Percentiles rank a stretch among this genome's conserved stretches.
These are phyloP conservation scores for Boeremia lycopersici DNA, from an alignment of 2,329 filamentous ascomycete genomes.

Conservation along the genomic window DNA sequence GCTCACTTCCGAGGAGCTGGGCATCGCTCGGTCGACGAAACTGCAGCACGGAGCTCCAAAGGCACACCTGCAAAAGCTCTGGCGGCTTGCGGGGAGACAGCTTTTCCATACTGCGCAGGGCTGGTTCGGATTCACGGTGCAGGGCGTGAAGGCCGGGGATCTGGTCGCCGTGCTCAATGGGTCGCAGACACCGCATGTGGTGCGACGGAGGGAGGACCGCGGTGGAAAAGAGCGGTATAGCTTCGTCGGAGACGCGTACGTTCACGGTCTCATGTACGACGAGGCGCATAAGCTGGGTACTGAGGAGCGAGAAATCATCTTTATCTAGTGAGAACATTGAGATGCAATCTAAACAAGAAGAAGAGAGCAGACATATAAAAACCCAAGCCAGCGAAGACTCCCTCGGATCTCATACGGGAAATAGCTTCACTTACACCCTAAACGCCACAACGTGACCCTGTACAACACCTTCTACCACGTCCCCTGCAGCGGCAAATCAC, in stretches of 20 bases:
- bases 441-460: neutral
- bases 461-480: constrained; percentile 32
- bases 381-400: too few relatives aligned
- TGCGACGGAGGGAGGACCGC: neutral
- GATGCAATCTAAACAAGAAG: neutral
- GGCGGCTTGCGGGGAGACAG: neutral
- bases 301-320: constrained; percentile 1
- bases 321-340: neutral
- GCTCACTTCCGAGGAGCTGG: neutral
- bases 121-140: neutral
- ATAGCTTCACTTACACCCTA: neutral
- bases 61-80: neutral
- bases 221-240: neutral
- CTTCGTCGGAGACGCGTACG: constrained; percentile 12
- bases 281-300: constrained; percentile 10
- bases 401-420: too few relatives aligned
- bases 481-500: constrained; percentile 39
- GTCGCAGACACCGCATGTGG: neutral
- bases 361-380: neutral
- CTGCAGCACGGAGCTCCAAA: neutral
- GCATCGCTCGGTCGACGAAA: neutral
- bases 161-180: constrained; percentile 3
- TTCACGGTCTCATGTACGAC: constrained; percentile 8
- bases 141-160: neutral
- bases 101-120: neutral